A percentile compares a stretch with the other conserved stretches of the same genome.
Evolutionary conservation across 208 protist genomes (phyloP).

Genomic region (Strigomonas culicis): DNA sequence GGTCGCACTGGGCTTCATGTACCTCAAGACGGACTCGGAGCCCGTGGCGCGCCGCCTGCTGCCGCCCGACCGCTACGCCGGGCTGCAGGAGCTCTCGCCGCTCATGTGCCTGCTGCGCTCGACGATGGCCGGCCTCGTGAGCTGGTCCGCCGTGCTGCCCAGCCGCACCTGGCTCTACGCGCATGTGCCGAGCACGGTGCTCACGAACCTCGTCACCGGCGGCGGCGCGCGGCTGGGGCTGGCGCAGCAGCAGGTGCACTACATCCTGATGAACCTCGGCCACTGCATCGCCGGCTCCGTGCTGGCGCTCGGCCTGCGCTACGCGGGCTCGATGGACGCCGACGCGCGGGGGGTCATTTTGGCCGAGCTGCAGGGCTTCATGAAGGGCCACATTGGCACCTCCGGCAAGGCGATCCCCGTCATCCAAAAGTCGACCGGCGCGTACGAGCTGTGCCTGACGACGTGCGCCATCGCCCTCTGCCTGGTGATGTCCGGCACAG

Average conservation of each 20-base stretch:
- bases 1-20: slow-evolving; percentile 75
- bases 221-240: slow-evolving; percentile 11
- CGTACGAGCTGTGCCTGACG: slow-evolving; percentile 71
- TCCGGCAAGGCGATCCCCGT: slow-evolving; percentile 37
- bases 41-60: slow-evolving; percentile 45
- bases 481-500: slow-evolving; percentile 93
- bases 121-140: slow-evolving; percentile 61
- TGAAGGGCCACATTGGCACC: slow-evolving; percentile 52
- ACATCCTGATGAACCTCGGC: slow-evolving; percentile 74
- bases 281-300: slow-evolving; percentile 70
- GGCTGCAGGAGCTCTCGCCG: slow-evolving; percentile 70
- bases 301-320: slow-evolving; percentile 73
- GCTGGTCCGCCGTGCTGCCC: slow-evolving; percentile 54
- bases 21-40: slow-evolving; percentile 55
- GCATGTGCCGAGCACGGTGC: slow-evolving; percentile 40
- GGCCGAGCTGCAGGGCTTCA: slow-evolving; percentile 68
- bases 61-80: slow-evolving; percentile 44
- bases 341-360: slow-evolving; percentile 47
- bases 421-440: slow-evolving; percentile 68
- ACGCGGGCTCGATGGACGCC: slow-evolving; percentile 72
- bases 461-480: slow-evolving; percentile 58
- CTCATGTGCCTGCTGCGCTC: slow-evolving; percentile 71
- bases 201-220: slow-evolving; percentile 16
- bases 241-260: slow-evolving; percentile 56
- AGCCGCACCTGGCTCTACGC: slow-evolving; percentile 43